Conservation (phyloP, 176 grass and related monocot species). For the Leersia perrieri region DNA sequence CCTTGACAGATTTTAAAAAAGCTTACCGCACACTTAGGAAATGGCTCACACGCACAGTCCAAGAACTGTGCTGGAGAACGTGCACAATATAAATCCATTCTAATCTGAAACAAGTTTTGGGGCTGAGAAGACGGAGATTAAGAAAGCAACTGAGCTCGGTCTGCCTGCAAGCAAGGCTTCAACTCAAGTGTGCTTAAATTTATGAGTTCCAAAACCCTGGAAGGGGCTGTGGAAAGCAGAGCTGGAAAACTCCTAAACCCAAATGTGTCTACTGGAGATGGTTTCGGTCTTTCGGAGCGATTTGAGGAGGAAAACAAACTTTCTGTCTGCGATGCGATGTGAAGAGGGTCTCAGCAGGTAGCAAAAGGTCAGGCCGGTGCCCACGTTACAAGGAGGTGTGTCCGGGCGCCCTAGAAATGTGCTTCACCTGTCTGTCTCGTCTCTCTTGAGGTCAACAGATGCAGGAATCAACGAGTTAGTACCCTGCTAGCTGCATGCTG, state of each 20-base stretch:
- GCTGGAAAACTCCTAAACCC: background rate
- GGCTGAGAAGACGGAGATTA: background rate
- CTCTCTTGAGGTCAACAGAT: constrained; percentile 26
- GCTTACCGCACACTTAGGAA: constrained; percentile 35
- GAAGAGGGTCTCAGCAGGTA: constrained; percentile 6
- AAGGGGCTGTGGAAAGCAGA: constrained; percentile 37
- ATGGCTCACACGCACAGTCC: constrained; percentile 26
- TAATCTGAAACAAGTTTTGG: background rate
- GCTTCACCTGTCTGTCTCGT: constrained; percentile 43
- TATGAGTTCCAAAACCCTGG: constrained; percentile 57
- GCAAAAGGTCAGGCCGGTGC: constrained; percentile 14
- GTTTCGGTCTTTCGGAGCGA: constrained; percentile 40
- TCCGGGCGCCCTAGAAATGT: constrained; percentile 36
- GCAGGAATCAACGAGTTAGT: constrained; percentile 1
- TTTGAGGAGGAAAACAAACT: constrained; percentile 40
- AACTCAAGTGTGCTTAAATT: constrained; percentile 9
- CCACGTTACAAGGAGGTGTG: constrained; percentile 42
- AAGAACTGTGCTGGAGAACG: background rate
- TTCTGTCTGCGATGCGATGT: constrained; percentile 39
- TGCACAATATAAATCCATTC: background rate
- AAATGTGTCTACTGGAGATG: background rate
- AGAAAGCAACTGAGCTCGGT: background rate
- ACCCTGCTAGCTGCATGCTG: background rate
- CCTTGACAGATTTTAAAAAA: background rate
- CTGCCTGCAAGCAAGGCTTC: background rate